Percentiles rank a stretch among this genome's conserved stretches.
Conservation (phyloP, 257 asterid species). For the Solanum arcanum region DNA sequence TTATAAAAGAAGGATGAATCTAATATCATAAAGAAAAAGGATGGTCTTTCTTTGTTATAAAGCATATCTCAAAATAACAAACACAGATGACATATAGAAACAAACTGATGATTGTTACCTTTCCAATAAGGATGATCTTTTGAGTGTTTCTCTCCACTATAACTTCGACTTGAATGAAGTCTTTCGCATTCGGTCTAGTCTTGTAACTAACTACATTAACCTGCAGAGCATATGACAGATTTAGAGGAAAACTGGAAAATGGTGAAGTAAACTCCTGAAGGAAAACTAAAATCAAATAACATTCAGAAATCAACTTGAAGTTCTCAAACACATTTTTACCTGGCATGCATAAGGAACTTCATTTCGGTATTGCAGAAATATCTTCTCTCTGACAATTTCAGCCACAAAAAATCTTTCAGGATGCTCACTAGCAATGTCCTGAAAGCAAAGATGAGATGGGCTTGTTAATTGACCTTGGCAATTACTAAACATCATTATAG, state of each 20-base stretch:
- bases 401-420: slow-evolving; percentile 93
- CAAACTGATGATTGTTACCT: slow-evolving; percentile 27
- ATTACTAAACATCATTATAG: not conserved
- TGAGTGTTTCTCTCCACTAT: slow-evolving; percentile 91
- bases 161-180: slow-evolving; percentile 88
- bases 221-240: slow-evolving; percentile 10
- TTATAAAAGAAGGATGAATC: not conserved
- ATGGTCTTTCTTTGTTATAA: not conserved
- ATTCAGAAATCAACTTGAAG: not conserved
- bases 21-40: not conserved
- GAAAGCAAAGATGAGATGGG: slow-evolving; percentile 7
- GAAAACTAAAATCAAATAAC: not conserved
- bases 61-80: not conserved
- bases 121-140: slow-evolving; percentile 87
- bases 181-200: slow-evolving; percentile 79
- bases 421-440: slow-evolving; percentile 96
- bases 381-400: slow-evolving; percentile 90
- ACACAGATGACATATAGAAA: not conserved
- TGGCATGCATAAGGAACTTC: slow-evolving; percentile 99
- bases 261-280: not conserved
- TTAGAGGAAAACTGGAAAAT: not conserved
- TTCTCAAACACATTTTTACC: slow-evolving; percentile 22
- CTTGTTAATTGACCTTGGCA: not conserved
- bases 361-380: slow-evolving; percentile 78
- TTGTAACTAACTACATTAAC: slow-evolving; percentile 80